Evolutionary conservation across 139 green algal genomes (phyloP), one percentile per base, ranked within the genome.

Genomic region (Picochlorum sp.): DNA sequence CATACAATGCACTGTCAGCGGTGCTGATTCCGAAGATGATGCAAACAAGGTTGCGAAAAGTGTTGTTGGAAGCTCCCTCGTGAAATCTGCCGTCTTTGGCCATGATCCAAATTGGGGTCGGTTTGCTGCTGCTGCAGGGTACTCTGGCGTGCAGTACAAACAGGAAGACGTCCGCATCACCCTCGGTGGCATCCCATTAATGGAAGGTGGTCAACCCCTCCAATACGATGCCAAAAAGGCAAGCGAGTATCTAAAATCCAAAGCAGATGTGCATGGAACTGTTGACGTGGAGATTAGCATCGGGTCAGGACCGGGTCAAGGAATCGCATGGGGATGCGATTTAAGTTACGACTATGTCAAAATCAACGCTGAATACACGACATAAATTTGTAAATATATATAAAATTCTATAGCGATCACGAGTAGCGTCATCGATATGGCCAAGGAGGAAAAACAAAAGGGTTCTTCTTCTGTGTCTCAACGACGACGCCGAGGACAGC

Each of bases 61-160:
- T 30, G 83, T 98, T 14, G 83, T 80, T 1, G 83, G 76, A 20
- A 95, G 84, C 18, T 90, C 77, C 20, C 82, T 98, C 0, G 80
- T 84, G 34, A 98, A 98, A 83, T 70, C 81, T 4, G 94, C 94
- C 51, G 81, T 99, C 26, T 99, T 94, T 66, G 94, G 94, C 8
- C 83, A 92, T 54, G 94, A 99, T 73, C 94, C 94, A 58, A 99
- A 99, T 84, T 99, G 94, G 94, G 94, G 94, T 51, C 85, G 94
- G 66, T 92, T 99, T 47, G 94, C 94, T 16, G 88, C 81, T 16
- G 92, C 94, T n/a, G 94, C 92, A 1, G 94, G 89, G 83, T 86
- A 86, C 58, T 75, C 86, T 13, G 93, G 93, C 13, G 78, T 95
- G n/a, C 46, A 82, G 16, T 98, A 95, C 73, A 79, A 90, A 67